Percentiles rank a stretch among this genome's conserved stretches.
Evolutionary conservation across 2,329 filamentous ascomycete species (phyloP).

Genomic region (Cladosporium sp.): DNA sequence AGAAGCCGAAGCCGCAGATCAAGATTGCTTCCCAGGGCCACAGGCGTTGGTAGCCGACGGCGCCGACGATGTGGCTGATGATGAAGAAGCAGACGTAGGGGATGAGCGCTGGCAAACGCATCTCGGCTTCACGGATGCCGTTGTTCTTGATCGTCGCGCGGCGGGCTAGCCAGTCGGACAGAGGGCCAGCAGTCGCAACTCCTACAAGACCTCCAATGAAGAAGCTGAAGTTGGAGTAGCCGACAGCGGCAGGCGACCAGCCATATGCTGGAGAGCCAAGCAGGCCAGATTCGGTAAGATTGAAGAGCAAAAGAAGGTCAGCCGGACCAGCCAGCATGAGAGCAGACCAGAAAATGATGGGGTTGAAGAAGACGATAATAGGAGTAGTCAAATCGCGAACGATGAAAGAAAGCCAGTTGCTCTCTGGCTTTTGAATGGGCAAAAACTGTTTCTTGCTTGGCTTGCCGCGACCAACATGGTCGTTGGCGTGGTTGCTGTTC

Average conservation of each 20-base stretch:
- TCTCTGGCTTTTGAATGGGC: slow-evolving; percentile 40
- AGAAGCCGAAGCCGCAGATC: slow-evolving; percentile 50
- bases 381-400: slow-evolving; percentile 44
- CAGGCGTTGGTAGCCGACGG: slow-evolving; percentile 48
- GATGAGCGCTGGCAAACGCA: slow-evolving; percentile 57
- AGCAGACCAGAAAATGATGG: slow-evolving; percentile 44
- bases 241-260: slow-evolving; percentile 47
- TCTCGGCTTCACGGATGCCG: slow-evolving; percentile 60
- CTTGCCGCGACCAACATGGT: slow-evolving; percentile 36
- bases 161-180: slow-evolving; percentile 55
- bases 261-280: slow-evolving; percentile 45
- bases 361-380: slow-evolving; percentile 47
- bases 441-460: slow-evolving; percentile 43
- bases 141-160: slow-evolving; percentile 54
- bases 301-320: slow-evolving; percentile 50
- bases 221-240: slow-evolving; percentile 53
- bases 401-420: slow-evolving; percentile 43
- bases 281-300: slow-evolving; percentile 52
- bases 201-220: slow-evolving; percentile 46
- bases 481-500: slow-evolving; percentile 28
- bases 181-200: slow-evolving; percentile 52
- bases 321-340: slow-evolving; percentile 38
- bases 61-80: slow-evolving; percentile 50
- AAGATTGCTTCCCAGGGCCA: slow-evolving; percentile 54
- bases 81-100: slow-evolving; percentile 54